Evolutionary conservation across 371 early-diverging fungal genomes (phyloP), one percentile per base, ranked within the genome.

Genomic region (Mucor indicus): DNA sequence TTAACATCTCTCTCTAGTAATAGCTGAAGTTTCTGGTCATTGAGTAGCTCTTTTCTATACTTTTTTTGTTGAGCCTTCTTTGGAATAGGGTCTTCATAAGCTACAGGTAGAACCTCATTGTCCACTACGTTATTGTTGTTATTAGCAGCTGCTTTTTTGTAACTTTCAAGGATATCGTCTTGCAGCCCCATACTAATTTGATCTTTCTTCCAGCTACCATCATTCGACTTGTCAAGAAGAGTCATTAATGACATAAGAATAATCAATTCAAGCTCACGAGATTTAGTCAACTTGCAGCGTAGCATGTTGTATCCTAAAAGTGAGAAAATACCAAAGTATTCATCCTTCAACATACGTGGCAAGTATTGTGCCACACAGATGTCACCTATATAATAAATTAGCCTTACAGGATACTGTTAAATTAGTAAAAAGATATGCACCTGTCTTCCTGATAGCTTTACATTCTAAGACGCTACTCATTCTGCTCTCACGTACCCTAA

Each of bases 341-440:
- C 70, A 36, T 67, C 68, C 36, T 69, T 74, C 24, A 65, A 27
- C 2, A 58, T 63, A 25, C 70, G 53, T 27, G 75, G 68, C 22
- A 74, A 32, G 41, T 74, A 74, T 20, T 65, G 63, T 30, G 75
- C 70, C 20, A 68, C 62, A 54, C 72, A 72, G 15, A 72, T 65
- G 33, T 69, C 62, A 23, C 67, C 62, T 48, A 27, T 27, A 27
- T 27, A 7, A 27, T 27, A 7, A 5, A 27, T 7, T 7, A 12
- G 21, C 22, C 4, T 21, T 47, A 20, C 8, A n/a, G 11, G 24
- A 17, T 23, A 44, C 20, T 20, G 22, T 19, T 13, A 15, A 33
- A 27, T 11, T 16, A 19, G 23, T n/a, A n/a, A n/a, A n/a, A n/a
- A n/a, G n/a, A n/a, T n/a, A n/a, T n/a, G n/a, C 59, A 63, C 72